Evolutionary conservation across 768 basidiomycete genomes (phyloP), one percentile per base, ranked within the genome.

Genomic region (Boletus rex-veris): DNA sequence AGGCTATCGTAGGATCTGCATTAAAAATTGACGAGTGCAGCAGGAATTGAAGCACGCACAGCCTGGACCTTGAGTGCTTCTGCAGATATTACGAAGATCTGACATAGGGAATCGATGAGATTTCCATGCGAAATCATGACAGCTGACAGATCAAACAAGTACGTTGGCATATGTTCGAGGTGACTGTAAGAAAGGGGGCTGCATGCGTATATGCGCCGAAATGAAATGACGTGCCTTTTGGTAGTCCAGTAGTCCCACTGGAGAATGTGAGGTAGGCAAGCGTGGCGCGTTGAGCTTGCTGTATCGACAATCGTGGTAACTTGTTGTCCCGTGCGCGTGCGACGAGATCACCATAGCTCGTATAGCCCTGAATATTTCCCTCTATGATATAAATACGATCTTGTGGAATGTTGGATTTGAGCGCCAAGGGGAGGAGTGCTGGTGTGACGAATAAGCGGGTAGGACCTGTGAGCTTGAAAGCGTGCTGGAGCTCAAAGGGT

Each of bases 81-180:
- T n/a, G 64, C 52, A 1, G n/a, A 31, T 5, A 75, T 8, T 3
- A 77, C 65, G 1, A 70, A 54, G 0, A 58, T 37, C 64, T 86
- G 80, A 1, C 48, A 43, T 0, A 83, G 12, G 1, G 80, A 76
- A 51, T 67, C 74, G 24, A 78, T 68, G 16, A 87, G 42, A 64
- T 88, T 88, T 45, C 81, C 81, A 59, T 88, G 86, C 1, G 86
- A 81, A 26, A 86, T 80, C 85, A 83, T 85, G n/a, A 88, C 83
- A 7, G 80, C 87, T 88, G 39, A 35, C 31, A 35, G 41, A 33
- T 15, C 36, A 46, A 33, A 4, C 31, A 47, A 46, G 5, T 10
- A 16, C 7, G 18, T 70, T n/a, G 53, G 47, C 24, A 24, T 26
- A n/a, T 33, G 31, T 8, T 11, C 19, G 8, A 19, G n/a, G 5